phyloP scores from a whole-genome alignment of 768 basidiomycete genomes.

The Rhizopogon salebrosus region DNA sequence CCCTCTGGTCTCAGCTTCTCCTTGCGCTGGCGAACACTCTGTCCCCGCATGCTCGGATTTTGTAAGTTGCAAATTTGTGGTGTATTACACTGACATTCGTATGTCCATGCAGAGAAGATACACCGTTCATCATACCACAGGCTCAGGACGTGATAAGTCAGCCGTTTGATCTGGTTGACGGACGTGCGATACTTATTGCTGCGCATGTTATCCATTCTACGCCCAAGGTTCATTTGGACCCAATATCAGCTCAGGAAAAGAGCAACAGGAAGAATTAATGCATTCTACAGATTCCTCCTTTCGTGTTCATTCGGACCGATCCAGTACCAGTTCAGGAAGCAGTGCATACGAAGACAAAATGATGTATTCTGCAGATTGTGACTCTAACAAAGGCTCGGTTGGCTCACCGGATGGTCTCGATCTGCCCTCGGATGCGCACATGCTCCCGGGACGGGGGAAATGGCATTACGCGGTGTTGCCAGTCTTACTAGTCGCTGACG shows the following conservation, averaged over 20 bases:
- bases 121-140: background rate
- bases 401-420: background rate
- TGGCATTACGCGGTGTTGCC: background rate
- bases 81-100: background rate
- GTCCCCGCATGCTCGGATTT: background rate
- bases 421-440: slow-evolving; percentile 3
- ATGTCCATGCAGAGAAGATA: background rate
- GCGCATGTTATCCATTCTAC: background rate
- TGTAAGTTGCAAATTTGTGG: background rate
- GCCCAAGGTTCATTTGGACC: too few relatives aligned
- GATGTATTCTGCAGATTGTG: background rate
- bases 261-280: too few relatives aligned
- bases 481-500: slow-evolving; percentile 2
- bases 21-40: background rate
- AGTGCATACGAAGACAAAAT: background rate
- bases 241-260: background rate
- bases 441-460: background rate
- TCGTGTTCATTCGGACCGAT: too few relatives aligned
- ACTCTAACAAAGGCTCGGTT: background rate
- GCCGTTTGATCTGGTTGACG: background rate
- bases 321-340: background rate
- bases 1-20: background rate
- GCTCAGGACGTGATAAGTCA: background rate
- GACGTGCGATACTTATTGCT: background rate
- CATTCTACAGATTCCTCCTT: too few relatives aligned